A percentile compares a stretch with the other conserved stretches of the same genome.
These are phyloP conservation scores for Oldenlandia corymbosa DNA, from an alignment of 257 asterid species.

Conservation along the genomic window DNA sequence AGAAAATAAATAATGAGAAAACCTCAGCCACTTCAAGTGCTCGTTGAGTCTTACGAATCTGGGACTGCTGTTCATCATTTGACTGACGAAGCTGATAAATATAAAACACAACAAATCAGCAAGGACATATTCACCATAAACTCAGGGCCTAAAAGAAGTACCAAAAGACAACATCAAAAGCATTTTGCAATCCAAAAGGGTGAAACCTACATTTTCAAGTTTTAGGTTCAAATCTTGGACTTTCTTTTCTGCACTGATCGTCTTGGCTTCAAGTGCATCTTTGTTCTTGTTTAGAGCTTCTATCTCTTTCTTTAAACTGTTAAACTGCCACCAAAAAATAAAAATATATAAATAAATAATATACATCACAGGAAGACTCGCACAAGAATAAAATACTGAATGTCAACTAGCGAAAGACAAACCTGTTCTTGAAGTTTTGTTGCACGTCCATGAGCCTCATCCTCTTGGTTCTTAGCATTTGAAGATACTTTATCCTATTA, in stretches of 20 bases:
- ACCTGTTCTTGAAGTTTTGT: slow-evolving; percentile 40
- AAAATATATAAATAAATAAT: too few relatives aligned
- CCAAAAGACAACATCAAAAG: neutral
- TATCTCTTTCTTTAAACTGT: slow-evolving; percentile 33
- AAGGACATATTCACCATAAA: too few relatives aligned
- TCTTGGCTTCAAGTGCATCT: slow-evolving; percentile 23
- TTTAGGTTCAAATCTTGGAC: slow-evolving; percentile 32
- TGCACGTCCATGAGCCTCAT: slow-evolving; percentile 28
- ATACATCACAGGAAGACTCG: neutral
- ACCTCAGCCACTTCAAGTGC: slow-evolving; percentile 52
- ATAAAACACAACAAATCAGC: slow-evolving; percentile 1
- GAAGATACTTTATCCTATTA: slow-evolving; percentile 28
- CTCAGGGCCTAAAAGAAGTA: neutral
- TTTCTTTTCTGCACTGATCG: slow-evolving; percentile 32
- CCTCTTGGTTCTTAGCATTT: slow-evolving; percentile 24
- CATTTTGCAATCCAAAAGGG: neutral
- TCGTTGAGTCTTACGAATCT: slow-evolving; percentile 31
- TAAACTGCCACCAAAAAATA: slow-evolving; percentile 27
- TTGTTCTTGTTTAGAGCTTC: slow-evolving; percentile 35
- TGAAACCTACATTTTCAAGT: slow-evolving; percentile 35
- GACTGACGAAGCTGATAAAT: slow-evolving; percentile 33
- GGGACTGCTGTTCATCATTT: slow-evolving; percentile 36
- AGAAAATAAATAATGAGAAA: neutral
- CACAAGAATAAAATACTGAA: neutral
- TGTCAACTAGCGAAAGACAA: slow-evolving; percentile 5